Base-by-base conservation (phyloP, 305 asterid species). In the Fraxinus albicans region DNA sequence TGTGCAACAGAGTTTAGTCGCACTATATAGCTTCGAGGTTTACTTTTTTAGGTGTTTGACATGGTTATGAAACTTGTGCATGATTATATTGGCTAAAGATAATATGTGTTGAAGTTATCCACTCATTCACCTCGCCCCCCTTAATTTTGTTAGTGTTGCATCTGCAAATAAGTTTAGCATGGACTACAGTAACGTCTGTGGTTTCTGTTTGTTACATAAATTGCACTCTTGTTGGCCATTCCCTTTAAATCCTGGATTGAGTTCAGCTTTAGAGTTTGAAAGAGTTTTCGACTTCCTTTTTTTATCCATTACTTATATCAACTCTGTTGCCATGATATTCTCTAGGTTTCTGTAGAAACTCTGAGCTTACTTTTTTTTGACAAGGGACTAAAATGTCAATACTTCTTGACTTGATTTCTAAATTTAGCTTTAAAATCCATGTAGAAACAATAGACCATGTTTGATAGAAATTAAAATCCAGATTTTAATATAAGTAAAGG, bases 261-360 rank as follows among this genome's bases (percentile, higher is more conserved):
- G 74, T 10, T 67, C 74, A 23, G 34, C 74, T 67, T 67, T 7
- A 60, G 74, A 69, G 36, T 69, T 36, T 69, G 75, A 69, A 69
- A 69, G 36, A 69, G 75, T 29, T 69, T 3, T 69, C 9, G 6
- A 29, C 36, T 29, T 72, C 17, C 23, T 29, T 12, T 23, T 65
- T 65, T 65, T 2, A 25, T 25, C 17, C 5, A 27, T 72, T 33
- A 31, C 76, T 15, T 33, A 4, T 31, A 8, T 31, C 76, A 72
- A 15, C 25, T 15, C 5, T 2, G 12, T 31, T 33, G 76, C 17
- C 44, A 6, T 69, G 34, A 29, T 34, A 42, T 21, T 76, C 72
- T 17, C 21, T 72, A 77, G 17, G 60, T 6, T 70, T 76, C 63
- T 77, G 67, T 31, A 33, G 65, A 31, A 79, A 73, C 77, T 82